Percentiles rank a stretch among this genome's conserved stretches.
phyloP scores from a whole-genome alignment of 352 stramenopile genomes.

The Phytophthora boehmeriae region DNA sequence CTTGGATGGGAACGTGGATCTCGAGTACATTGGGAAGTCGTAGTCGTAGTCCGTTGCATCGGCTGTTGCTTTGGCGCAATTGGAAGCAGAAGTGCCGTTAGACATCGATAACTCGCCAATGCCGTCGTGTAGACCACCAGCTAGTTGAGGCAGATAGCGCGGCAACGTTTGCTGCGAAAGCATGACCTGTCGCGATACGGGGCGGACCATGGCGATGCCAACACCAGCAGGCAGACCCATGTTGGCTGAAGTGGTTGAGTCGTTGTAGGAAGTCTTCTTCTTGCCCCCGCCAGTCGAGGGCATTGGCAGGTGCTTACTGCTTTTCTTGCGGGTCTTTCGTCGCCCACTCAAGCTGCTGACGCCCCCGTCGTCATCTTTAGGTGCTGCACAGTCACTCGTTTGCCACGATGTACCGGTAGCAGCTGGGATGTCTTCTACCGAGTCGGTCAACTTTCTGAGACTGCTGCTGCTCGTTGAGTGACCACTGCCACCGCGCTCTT shows the following conservation, averaged over 20 bases:
- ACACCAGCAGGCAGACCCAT: conserved; percentile 24
- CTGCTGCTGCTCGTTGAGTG: conserved; percentile 47
- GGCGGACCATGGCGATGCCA: conserved; percentile 43
- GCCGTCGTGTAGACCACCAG: conserved; percentile 27
- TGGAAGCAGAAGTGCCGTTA: conserved; percentile 7
- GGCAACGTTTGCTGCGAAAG: conserved; percentile 38
- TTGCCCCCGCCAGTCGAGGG: conserved; percentile 34
- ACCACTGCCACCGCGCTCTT: conserved; percentile 33
- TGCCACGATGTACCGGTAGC: conserved; percentile 23
- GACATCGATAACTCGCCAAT: conserved; percentile 25
- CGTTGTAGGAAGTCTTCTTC: conserved; percentile 37
- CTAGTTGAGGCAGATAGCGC: conserved; percentile 54
- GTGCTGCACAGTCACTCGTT: conserved; percentile 28
- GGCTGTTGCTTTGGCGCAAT: conserved; percentile 19
- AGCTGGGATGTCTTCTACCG: conserved; percentile 30
- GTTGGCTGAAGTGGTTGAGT: conserved; percentile 11
- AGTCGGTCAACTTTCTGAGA: conserved; percentile 40
- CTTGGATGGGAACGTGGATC: conserved; percentile 35
- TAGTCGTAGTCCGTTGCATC: conserved; percentile 35
- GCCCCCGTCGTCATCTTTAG: conserved; percentile 41
- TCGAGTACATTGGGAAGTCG: conserved; percentile 65
- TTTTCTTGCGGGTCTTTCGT: conserved; percentile 46
- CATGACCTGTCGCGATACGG: conserved; percentile 50
- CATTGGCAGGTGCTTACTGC: conserved; percentile 49
- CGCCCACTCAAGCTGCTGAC: conserved; percentile 32